Evolutionary conservation across 2,329 filamentous ascomycete genomes (phyloP), one percentile per base, ranked within the genome.

Genomic region (Aurifilum marmelostoma): DNA sequence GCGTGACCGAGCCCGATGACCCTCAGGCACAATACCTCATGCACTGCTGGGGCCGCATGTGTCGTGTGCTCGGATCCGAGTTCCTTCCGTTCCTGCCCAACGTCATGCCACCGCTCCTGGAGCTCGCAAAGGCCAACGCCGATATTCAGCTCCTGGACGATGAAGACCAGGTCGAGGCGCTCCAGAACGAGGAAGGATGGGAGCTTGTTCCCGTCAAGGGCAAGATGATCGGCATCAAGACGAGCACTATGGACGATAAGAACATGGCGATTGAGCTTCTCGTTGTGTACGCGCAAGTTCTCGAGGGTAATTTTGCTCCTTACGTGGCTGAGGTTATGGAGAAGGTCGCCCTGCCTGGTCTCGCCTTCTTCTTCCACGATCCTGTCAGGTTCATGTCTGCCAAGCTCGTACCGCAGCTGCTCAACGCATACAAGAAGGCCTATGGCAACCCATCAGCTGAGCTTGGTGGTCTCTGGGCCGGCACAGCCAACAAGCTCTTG

Each of bases 11-110:
- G 75, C 83, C 94, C 1, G 96, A 99, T 75, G 96, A 99, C 77
- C 96, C 96, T 52, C 96, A 99, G 80, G 92, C 94, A 21, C 95
- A 97, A 76, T 99, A 99, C 79, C 87, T 99, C 47, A 92, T 99
- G 81, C 96, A 99, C 84, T 99, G 96, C 83, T 99, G 96, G 96
- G 96, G 96, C 65, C 90, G 96, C 63, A 99, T 99, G 96, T 98
- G 95, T 81, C 91, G 96, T 73, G 95, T 99, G 39, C 87, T 99
- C 72, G 94, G 92, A 27, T 83, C 88, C 62, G 94, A 97, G 75
- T 99, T 99, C 80, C 85, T 98, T 16, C 94, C 94, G 21, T 99
- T 97, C 84, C 85, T 99, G 66, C 89, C 91, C 50, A 94, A 89
- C 63, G 96, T 99, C 72, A 98, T 99, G 89, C 95, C 95, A 8